phyloP scores from a whole-genome alignment of 176 grass and related monocot species.

The Oryza meridionalis region DNA sequence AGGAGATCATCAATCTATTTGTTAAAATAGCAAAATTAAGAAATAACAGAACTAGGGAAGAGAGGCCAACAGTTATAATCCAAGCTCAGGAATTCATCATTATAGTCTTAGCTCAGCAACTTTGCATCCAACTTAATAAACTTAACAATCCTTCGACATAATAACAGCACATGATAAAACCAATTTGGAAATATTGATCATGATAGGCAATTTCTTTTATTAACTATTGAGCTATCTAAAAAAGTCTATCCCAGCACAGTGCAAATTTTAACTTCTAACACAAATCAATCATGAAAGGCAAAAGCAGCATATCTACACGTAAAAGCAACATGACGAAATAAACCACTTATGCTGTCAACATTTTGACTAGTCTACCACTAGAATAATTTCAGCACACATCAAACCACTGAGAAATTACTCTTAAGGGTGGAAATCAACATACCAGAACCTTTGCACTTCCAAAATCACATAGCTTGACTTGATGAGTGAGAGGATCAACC shows the following conservation, averaged over 20 bases:
- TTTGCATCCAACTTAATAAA: not conserved
- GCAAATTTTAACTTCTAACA: not conserved
- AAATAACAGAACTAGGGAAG: not conserved
- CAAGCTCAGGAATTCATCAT: slow-evolving; percentile 12
- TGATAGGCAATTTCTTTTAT: not conserved
- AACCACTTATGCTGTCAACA: slow-evolving; percentile 1
- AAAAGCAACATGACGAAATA: not conserved
- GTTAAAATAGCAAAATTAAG: not conserved
- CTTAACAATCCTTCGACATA: not conserved
- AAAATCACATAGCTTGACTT: slow-evolving; percentile 99
- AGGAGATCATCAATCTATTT: not conserved
- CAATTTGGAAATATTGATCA: not conserved
- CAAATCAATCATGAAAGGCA: not conserved
- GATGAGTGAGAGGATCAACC: slow-evolving; percentile 98
- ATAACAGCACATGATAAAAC: slow-evolving; percentile 20
- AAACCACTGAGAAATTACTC: slow-evolving; percentile 1
- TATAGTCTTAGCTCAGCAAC: slow-evolving; percentile 1
- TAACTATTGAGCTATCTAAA: not conserved
- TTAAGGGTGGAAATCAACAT: slow-evolving; percentile 33
- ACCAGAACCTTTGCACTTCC: slow-evolving; percentile 98
- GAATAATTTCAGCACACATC: not conserved
- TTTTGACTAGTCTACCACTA: slow-evolving; percentile 10
- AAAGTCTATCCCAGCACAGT: not conserved
- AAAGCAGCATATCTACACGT: not conserved
- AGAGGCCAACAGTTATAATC: not conserved